A percentile compares a stretch with the other conserved stretches of the same genome.
phyloP scores from a whole-genome alignment of 2,329 filamentous ascomycete species.

The Cercospora berteroae region DNA sequence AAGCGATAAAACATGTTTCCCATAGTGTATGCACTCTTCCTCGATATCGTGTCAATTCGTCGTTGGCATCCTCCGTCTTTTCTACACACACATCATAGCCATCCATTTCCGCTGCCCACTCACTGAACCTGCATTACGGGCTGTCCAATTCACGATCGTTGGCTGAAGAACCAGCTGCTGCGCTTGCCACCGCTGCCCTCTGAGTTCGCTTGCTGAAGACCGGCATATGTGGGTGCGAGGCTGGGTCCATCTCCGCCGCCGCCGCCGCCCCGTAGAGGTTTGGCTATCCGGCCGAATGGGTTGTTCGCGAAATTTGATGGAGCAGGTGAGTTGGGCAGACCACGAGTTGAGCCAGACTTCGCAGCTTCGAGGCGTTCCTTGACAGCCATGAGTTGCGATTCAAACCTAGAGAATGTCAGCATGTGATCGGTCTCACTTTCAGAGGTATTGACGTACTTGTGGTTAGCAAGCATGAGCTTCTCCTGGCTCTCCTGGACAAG shows the following conservation, averaged over 20 bases:
- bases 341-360: constrained; percentile 86
- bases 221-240: constrained; percentile 43
- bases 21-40: constrained; percentile 6
- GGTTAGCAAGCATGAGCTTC: constrained; percentile 94
- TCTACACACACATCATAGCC: neutral
- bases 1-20: constrained; percentile 11
- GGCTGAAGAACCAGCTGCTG: constrained; percentile 73
- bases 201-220: constrained; percentile 37
- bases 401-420: constrained; percentile 65
- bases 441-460: constrained; percentile 68
- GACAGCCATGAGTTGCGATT: constrained; percentile 92
- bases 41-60: constrained; percentile 13
- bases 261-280: constrained; percentile 60
- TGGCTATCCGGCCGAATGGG: constrained; percentile 67
- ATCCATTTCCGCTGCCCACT: constrained; percentile 1
- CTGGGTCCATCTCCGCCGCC: constrained; percentile 41
- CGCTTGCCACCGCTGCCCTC: constrained; percentile 54
- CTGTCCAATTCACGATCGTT: constrained; percentile 36
- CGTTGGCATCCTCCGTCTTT: neutral
- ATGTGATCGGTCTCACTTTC: neutral
- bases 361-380: constrained; percentile 96
- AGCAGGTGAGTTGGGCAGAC: constrained; percentile 61
- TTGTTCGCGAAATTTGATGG: constrained; percentile 58
- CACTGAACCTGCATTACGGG: neutral
- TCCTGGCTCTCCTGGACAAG: constrained; percentile 96